Evolutionary conservation across 177 flowering plant genomes (phyloP).

Genomic region (Vitis hybrid): DNA sequence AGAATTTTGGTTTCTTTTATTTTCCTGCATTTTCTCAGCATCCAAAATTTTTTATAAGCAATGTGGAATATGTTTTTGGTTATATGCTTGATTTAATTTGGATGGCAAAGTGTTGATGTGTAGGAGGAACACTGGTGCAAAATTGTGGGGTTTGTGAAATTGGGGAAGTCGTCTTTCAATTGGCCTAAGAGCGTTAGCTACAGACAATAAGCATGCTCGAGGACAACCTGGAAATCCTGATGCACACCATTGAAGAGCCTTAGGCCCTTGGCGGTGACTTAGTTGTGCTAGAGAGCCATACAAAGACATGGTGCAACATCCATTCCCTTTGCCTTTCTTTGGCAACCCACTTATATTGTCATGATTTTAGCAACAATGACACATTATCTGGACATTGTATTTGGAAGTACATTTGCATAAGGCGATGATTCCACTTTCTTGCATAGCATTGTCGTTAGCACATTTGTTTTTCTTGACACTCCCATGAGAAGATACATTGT

Average conservation of each 20-base stretch:
- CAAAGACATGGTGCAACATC: constrained; percentile 26
- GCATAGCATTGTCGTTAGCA: no score
- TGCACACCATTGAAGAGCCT: constrained; percentile 24
- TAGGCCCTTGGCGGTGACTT: constrained; percentile 29
- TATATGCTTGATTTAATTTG: neutral
- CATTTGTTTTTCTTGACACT: no score
- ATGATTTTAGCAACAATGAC: no score
- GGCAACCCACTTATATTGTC: no score
- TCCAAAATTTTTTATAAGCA: no score
- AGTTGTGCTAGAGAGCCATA: constrained; percentile 31
- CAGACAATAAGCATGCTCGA: constrained; percentile 30
- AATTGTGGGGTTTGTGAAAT: constrained; percentile 25
- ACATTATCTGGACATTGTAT: no score
- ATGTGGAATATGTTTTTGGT: neutral
- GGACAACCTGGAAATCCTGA: constrained; percentile 28
- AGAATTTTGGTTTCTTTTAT: no score
- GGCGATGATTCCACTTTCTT: no score
- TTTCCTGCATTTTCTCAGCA: no score
- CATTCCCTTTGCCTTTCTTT: neutral
- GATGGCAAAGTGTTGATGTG: constrained; percentile 2
- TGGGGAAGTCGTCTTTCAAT: constrained; percentile 21
- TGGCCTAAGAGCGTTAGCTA: constrained; percentile 25
- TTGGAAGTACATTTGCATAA: no score
- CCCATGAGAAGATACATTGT: no score
- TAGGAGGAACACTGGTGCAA: constrained; percentile 30